phyloP scores from a whole-genome alignment of 352 stramenopile genomes.

The Phytophthora rubi region DNA sequence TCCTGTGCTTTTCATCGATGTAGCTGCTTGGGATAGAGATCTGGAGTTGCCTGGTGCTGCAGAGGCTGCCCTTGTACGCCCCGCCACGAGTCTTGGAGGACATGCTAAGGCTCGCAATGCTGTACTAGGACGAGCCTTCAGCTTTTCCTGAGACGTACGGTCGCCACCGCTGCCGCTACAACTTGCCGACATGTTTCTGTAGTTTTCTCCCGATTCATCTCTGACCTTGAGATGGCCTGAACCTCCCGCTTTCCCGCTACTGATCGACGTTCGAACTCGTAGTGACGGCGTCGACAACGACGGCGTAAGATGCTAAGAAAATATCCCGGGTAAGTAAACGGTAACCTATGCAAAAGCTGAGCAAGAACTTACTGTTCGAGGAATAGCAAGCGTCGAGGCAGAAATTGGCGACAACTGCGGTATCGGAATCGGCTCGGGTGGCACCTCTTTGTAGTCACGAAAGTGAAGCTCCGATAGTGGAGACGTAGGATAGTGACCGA shows the following conservation, averaged over 20 bases:
- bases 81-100: slow-evolving; percentile 3
- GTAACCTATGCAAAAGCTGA: background rate
- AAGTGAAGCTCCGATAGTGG: slow-evolving; percentile 29
- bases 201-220: background rate
- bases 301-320: slow-evolving; percentile 38
- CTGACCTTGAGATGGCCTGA: background rate
- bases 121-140: slow-evolving; percentile 25
- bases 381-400: slow-evolving; percentile 41
- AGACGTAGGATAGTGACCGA: slow-evolving; percentile 15
- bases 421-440: slow-evolving; percentile 42
- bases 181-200: slow-evolving; percentile 12
- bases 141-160: background rate
- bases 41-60: slow-evolving; percentile 18
- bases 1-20: slow-evolving; percentile 14
- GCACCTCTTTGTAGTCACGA: slow-evolving; percentile 48
- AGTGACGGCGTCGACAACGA: slow-evolving; percentile 52
- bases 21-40: background rate
- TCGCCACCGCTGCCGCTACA: slow-evolving; percentile 7
- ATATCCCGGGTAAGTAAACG: background rate
- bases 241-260: slow-evolving; percentile 10
- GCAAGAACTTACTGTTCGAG: slow-evolving; percentile 41
- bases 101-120: slow-evolving; percentile 16
- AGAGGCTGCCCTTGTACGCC: slow-evolving; percentile 19
- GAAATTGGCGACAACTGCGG: slow-evolving; percentile 48
- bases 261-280: slow-evolving; percentile 39